These are phyloP conservation scores for Mortierella sp. DNA, from an alignment of 371 early-diverging fungal genomes.

Conservation along the genomic window DNA sequence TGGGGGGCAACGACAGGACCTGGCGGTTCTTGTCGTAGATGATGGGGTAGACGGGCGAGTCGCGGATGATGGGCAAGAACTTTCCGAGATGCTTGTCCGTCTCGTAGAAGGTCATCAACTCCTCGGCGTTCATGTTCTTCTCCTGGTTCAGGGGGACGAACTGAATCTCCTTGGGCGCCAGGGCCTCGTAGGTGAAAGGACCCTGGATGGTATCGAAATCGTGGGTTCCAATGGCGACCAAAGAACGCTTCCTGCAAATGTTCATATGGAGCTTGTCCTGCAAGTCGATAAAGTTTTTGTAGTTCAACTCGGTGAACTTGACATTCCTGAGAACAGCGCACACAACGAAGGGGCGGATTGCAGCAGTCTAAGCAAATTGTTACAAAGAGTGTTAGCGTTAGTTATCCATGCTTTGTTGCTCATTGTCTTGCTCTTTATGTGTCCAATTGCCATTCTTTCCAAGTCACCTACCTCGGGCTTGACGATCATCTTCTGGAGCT, in stretches of 20 bases:
- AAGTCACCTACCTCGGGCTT: slow-evolving; percentile 77
- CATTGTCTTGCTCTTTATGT: no score
- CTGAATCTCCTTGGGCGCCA: slow-evolving; percentile 89
- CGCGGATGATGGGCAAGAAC: slow-evolving; percentile 94
- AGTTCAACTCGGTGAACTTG: slow-evolving; percentile 85
- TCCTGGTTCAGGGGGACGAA: slow-evolving; percentile 97
- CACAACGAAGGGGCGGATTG: slow-evolving; percentile 92
- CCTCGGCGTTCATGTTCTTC: slow-evolving; percentile 87
- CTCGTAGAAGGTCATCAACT: slow-evolving; percentile 94
- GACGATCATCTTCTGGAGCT: slow-evolving; percentile 75
- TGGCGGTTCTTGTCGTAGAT: slow-evolving; percentile 88
- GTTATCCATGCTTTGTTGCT: neutral
- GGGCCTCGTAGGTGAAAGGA: slow-evolving; percentile 97
- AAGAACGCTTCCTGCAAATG: slow-evolving; percentile 96
- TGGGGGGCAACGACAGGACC: slow-evolving; percentile 99
- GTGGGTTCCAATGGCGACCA: slow-evolving; percentile 99
- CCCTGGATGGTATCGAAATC: slow-evolving; percentile 97
- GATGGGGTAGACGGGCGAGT: slow-evolving; percentile 94
- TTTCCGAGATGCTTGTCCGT: slow-evolving; percentile 88
- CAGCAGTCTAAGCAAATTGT: slow-evolving; percentile 64
- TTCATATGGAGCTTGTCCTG: slow-evolving; percentile 99
- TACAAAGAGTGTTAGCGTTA: neutral
- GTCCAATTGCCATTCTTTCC: no score
- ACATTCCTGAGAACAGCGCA: slow-evolving; percentile 96
- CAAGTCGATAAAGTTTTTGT: slow-evolving; percentile 97